Evolutionary conservation across 495 filamentous ascomycete species (phyloP).

Genomic region (Friedmanniomyces endolithicus): DNA sequence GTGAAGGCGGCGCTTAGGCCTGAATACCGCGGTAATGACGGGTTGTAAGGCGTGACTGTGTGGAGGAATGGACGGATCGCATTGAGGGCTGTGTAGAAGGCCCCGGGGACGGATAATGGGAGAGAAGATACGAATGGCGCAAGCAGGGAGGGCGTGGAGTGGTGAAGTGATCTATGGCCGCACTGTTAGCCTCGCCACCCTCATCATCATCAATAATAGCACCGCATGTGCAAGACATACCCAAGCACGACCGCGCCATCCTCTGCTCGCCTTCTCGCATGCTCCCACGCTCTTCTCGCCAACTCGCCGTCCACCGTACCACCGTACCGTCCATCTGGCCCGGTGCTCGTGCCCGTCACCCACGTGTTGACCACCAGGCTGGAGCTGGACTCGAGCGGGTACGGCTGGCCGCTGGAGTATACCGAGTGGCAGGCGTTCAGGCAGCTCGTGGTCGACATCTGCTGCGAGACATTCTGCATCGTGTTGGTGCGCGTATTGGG

Average conservation of each 20-base stretch:
- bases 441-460: conserved; percentile 84
- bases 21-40: conserved; percentile 68
- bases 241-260: conserved; percentile 87
- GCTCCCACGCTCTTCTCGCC: conserved; percentile 83
- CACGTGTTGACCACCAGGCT: conserved; percentile 93
- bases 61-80: conserved; percentile 75
- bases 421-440: conserved; percentile 84
- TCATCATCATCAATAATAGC: background rate
- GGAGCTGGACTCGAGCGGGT: conserved; percentile 77
- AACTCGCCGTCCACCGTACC: conserved; percentile 71
- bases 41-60: conserved; percentile 78
- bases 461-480: conserved; percentile 37
- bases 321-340: conserved; percentile 23
- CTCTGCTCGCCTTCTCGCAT: conserved; percentile 86
- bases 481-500: conserved; percentile 11
- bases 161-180: conserved; percentile 20
- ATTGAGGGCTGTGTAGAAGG: conserved; percentile 61
- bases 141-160: conserved; percentile 73
- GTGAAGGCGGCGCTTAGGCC: conserved; percentile 70
- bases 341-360: conserved; percentile 58
- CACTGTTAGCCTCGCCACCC: conserved; percentile 14
- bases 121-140: conserved; percentile 69
- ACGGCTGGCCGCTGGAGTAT: conserved; percentile 69
- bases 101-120: conserved; percentile 60
- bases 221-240: conserved; percentile 33